A percentile compares a stretch with the other conserved stretches of the same genome.
Evolutionary conservation across 345 rosid genomes (phyloP).

Genomic region (Trapa bicornis): DNA sequence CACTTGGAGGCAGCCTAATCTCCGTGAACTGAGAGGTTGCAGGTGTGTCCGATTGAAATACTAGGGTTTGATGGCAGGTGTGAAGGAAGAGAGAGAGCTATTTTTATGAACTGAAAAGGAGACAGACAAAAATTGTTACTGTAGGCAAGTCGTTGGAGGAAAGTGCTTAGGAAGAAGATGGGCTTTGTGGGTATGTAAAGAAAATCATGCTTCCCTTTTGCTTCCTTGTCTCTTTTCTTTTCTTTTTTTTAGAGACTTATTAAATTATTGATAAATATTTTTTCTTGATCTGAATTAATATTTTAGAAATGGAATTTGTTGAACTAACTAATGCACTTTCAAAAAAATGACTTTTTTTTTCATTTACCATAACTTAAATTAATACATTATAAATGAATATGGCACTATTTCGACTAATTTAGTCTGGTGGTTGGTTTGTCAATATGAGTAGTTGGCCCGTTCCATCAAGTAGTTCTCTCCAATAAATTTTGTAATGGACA

Average conservation of each 20-base stretch:
- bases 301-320: too few species aligned
- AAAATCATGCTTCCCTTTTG: slow-evolving; percentile 16
- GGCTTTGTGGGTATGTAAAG: slow-evolving; percentile 42
- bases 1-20: slow-evolving; percentile 4
- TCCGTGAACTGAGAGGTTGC: not conserved
- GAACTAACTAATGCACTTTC: too few species aligned
- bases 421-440: not conserved
- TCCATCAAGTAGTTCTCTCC: not conserved
- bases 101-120: too few species aligned
- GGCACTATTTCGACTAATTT: not conserved
- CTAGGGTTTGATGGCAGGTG: slow-evolving; percentile 6
- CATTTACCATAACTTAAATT: too few species aligned
- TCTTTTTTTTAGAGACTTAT: too few species aligned
- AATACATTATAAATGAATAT: too few species aligned
- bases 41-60: slow-evolving; percentile 4
- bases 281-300: too few species aligned
- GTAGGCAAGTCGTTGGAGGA: too few species aligned
- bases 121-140: not conserved
- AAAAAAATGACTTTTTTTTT: too few species aligned
- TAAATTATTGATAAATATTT: too few species aligned
- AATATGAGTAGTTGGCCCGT: not conserved
- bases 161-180: slow-evolving; percentile 11
- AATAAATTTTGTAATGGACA: not conserved
- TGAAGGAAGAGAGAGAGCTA: not conserved
- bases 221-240: too few species aligned